Conservation (phyloP, 768 basidiomycete genomes). For the Psilocybe subaeruginosa region DNA sequence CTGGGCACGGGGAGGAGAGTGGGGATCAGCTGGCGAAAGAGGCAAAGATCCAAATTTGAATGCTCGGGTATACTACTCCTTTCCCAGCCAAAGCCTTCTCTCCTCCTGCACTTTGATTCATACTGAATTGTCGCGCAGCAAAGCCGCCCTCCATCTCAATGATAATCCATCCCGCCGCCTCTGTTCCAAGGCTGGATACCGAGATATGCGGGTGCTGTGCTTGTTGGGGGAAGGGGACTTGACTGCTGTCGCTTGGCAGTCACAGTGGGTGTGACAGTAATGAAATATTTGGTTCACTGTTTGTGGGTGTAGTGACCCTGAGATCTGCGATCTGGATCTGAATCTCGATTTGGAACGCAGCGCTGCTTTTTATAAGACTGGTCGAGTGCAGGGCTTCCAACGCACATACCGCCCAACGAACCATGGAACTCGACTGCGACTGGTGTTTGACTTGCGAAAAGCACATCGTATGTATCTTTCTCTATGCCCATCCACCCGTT, state of each 20-base stretch:
- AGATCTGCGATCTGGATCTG: conserved; percentile 10
- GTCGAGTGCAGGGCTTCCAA: conserved; percentile 15
- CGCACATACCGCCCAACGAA: conserved; percentile 18
- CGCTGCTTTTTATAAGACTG: conserved; percentile 20
- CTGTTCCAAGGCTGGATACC: neutral
- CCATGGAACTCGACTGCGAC: conserved; percentile 55
- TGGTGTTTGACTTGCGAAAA: conserved; percentile 73
- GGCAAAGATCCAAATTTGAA: conserved; percentile 4
- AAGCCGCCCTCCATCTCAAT: too few species aligned
- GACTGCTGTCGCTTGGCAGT: conserved; percentile 1
- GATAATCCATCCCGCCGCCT: too few species aligned
- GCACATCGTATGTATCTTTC: conserved; percentile 49
- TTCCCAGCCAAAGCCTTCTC: conserved; percentile 5
- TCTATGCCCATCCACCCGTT: neutral
- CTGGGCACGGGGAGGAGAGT: neutral
- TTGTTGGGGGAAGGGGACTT: neutral
- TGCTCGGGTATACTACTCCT: neutral
- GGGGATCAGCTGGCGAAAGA: neutral
- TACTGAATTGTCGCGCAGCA: too few species aligned
- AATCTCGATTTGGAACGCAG: conserved; percentile 11
- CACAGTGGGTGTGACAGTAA: conserved; percentile 7
- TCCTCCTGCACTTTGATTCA: neutral
- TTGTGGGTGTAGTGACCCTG: neutral
- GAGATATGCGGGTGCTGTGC: conserved; percentile 19
- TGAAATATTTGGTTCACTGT: conserved; percentile 7